Evolutionary conservation across 371 early-diverging fungal genomes (phyloP), one percentile per base, ranked within the genome.

Genomic region (Mucor mucedo): DNA sequence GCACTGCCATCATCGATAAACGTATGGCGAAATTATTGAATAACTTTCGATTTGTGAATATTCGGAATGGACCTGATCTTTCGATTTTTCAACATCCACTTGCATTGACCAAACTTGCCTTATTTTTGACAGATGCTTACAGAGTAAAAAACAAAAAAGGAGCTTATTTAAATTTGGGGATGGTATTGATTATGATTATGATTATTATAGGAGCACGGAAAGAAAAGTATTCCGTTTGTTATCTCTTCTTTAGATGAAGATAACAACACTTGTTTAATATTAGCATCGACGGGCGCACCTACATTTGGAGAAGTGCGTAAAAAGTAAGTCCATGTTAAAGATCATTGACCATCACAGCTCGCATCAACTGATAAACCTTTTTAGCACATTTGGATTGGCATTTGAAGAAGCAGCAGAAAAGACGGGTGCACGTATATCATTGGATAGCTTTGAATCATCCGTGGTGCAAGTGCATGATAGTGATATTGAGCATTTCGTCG

Each of bases 121-220:
- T 86, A 47, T 95, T 95, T 57, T 66, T 95, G 33, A 85, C 89
- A 57, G 91, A 91, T 63, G 89, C 93, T 1, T 82, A 86, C 68
- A 78, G 92, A 71, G 96, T 89, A 83, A 45, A 21, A 42, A 42
- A 21, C 0, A 21, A 21, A 21, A 21, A 21, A 21, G 1, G 1
- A 21, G 21, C 21, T 21, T 0, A 2, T 9, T 42, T n/a, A 13
- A 13, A 13, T 42, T 39, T 39, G 6, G 11, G 40, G 44, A n/a
- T 13, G 9, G n/a, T 42, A 42, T 13, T 14, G 4, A 4, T 4
- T 42, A 42, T 10, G 4, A 4, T 4, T 42, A 42, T 10, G 13
- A 10, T 11, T 4, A 42, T 11, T 14, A 14, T 66, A 86, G 89
- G 82, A 88, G 82, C 78, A 83, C 65, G 76, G 71, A 41, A 74